Conservation (phyloP, 169 alveolate species). For the Cryptosporidium parvum region DNA sequence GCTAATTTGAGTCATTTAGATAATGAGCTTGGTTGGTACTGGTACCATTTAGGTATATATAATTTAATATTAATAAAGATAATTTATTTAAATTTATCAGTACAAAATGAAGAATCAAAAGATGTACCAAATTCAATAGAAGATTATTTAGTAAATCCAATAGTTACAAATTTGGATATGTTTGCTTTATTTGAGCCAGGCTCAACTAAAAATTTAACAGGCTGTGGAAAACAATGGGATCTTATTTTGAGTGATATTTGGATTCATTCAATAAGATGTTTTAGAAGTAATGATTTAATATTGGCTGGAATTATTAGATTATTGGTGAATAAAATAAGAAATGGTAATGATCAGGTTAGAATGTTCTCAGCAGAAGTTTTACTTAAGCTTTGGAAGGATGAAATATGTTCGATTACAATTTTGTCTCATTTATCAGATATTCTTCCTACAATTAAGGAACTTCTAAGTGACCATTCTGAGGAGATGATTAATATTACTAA, state of each 20-base stretch:
- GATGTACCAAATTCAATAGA: slow-evolving; percentile 57
- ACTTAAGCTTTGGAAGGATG: slow-evolving; percentile 50
- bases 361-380: slow-evolving; percentile 36
- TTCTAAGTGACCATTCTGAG: slow-evolving; percentile 56
- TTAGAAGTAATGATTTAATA: slow-evolving; percentile 40
- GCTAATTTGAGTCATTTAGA: slow-evolving; percentile 1
- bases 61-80: slow-evolving; percentile 20
- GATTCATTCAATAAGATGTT: slow-evolving; percentile 16
- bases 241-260: slow-evolving; percentile 30
- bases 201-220: background rate
- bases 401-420: slow-evolving; percentile 19
- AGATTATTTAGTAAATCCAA: slow-evolving; percentile 50
- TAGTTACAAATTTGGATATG: slow-evolving; percentile 66
- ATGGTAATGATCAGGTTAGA: slow-evolving; percentile 21
- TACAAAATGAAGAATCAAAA: slow-evolving; percentile 6
- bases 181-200: slow-evolving; percentile 53
- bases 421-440: slow-evolving; percentile 45
- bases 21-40: slow-evolving; percentile 67
- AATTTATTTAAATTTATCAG: slow-evolving; percentile 19
- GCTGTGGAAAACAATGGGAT: slow-evolving; percentile 67
- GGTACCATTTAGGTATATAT: slow-evolving; percentile 70
- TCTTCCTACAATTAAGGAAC: slow-evolving; percentile 46
- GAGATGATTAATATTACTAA: slow-evolving; percentile 26
- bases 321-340: slow-evolving; percentile 13
- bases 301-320: slow-evolving; percentile 26